These are phyloP conservation scores for Aplosporella prunicola DNA, from an alignment of 2,329 filamentous ascomycete genomes.

Conservation along the genomic window DNA sequence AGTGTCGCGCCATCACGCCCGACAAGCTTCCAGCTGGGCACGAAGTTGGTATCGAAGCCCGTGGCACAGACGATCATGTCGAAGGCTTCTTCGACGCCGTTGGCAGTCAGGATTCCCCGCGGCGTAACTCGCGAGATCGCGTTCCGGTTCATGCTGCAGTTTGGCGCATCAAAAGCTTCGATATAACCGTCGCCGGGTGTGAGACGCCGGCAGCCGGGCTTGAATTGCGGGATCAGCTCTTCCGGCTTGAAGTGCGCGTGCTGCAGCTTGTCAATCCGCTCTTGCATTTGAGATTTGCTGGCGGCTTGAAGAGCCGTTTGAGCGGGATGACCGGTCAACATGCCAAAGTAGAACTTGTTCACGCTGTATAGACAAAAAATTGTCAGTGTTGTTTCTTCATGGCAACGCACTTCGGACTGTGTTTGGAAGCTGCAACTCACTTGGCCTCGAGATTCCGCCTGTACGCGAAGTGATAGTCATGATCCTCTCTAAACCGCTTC, in stretches of 20 bases:
- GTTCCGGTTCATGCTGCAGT: conserved; percentile 43
- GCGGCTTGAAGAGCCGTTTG: no score
- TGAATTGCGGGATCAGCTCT: conserved; percentile 35
- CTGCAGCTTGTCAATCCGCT: no score
- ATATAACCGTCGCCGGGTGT: conserved; percentile 44
- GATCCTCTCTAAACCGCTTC: conserved; percentile 30
- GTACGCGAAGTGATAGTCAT: conserved; percentile 36
- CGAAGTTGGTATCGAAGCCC: conserved; percentile 36
- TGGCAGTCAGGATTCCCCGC: conserved; percentile 35
- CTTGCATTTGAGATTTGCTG: no score
- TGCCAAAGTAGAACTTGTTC: no score
- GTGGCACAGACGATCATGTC: conserved; percentile 38
- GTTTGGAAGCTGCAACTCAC: no score
- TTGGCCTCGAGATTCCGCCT: no score
- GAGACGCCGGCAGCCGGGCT: conserved; percentile 36
- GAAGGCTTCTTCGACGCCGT: conserved; percentile 32
- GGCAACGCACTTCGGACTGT: no score
- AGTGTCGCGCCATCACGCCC: conserved; percentile 32
- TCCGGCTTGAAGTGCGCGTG: no score
- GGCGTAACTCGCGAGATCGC: conserved; percentile 36
- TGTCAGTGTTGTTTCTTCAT: no score
- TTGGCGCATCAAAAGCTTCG: conserved; percentile 39
- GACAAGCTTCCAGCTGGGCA: conserved; percentile 34
- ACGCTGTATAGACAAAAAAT: no score
- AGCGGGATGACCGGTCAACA: no score